Conservation (phyloP, 2,329 filamentous ascomycete genomes). For the Phoma sp. region DNA sequence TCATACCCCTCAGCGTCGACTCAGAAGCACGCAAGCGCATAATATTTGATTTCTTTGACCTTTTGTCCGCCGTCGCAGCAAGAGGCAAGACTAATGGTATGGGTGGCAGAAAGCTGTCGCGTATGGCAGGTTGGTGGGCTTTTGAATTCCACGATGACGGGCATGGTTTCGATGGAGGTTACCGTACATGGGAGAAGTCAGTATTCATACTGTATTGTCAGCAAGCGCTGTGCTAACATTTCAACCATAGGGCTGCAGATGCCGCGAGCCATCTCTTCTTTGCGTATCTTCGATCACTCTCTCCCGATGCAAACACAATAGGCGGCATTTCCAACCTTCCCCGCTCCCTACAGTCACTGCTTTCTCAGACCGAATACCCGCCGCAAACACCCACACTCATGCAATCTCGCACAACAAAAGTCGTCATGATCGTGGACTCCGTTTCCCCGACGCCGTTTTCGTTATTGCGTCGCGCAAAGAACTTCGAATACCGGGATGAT, state of each 20-base stretch:
- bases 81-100: constrained; percentile 94
- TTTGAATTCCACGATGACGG: constrained; percentile 89
- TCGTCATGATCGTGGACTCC: constrained; percentile 95
- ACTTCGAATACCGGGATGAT: constrained; percentile 94
- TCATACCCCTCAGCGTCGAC: constrained; percentile 92
- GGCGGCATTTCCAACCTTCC: constrained; percentile 86
- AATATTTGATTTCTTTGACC: constrained; percentile 95
- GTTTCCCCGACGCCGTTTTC: constrained; percentile 96
- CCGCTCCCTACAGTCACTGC: constrained; percentile 86
- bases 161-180: constrained; percentile 93
- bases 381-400: constrained; percentile 79
- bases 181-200: constrained; percentile 84
- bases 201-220: constrained; percentile 32
- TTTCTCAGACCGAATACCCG: constrained; percentile 94
- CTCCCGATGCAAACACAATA: constrained; percentile 75
- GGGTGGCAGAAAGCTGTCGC: constrained; percentile 89
- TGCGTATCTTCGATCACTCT: constrained; percentile 88
- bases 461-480: constrained; percentile 85
- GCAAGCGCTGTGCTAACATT: constrained; percentile 32
- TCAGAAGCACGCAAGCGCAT: constrained; percentile 85
- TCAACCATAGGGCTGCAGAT: constrained; percentile 76
- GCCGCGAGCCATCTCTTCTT: constrained; percentile 98
- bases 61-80: constrained; percentile 87
- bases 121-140: constrained; percentile 98
- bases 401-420: constrained; percentile 81